Base-by-base conservation (phyloP, 106 monocot species). In the Xerophyta viscosa region DNA sequence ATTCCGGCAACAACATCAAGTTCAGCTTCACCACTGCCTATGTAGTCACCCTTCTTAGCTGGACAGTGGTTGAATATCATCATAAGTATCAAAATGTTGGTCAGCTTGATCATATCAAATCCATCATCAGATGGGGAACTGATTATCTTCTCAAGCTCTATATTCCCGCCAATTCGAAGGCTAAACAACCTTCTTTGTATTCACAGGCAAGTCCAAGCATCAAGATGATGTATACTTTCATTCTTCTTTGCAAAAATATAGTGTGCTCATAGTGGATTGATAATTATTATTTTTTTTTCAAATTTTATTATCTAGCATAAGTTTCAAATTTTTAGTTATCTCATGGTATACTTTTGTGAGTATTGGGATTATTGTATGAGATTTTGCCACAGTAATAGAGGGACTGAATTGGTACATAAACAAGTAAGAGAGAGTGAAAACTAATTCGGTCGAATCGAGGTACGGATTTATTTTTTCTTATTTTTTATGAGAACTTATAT, bases 1-100 rank as follows among this genome's bases (percentile, higher is more conserved):
- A 75, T 64, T 68, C 68, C 29, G 75, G 75, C n/a, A 75, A 58
- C 52, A 75, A 75, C 24, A 55, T 75, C 46, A 75, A 75, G 57
- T 75, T 68, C 68, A 68, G 63, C 24, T 75, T 75, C 49, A 27
- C 68, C 0, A 58, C 63, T 13, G 75, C 75, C 36, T 68, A 68
- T 18, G 37, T 63, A 11, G 26, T 75, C 45, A 75, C 68, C 13
- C 20, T 75, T 15, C 20, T 75, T 20, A 68, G 75, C 20, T 75
- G 75, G 75, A 52, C 68, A 4, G 75, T 68, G 33, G 47, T 64
- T 7, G 75, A 75, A 36, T 75, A 75, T 20, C 62, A 56, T 42
- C 33, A 58, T 3, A 75, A 68, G 29, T 68, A 68, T 46, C 2
- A 2, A 8, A 50, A 29, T 4, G 36, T 75, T 4, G 46, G 49